Conservation (phyloP, 106 monocot species). For the Dendrobium catenatum region DNA sequence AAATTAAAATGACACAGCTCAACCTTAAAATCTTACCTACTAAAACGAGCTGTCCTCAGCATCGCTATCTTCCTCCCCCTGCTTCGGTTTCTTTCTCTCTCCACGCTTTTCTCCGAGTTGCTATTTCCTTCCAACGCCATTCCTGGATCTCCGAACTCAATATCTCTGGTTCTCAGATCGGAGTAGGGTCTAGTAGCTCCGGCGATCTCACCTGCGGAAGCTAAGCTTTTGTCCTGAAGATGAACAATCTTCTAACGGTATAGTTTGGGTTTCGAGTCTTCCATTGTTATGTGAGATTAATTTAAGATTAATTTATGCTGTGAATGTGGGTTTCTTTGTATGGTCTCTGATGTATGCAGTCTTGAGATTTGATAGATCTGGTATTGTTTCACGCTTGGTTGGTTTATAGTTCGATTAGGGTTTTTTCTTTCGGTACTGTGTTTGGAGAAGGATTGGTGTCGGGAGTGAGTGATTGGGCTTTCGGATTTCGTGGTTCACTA, state of each 20-base stretch:
- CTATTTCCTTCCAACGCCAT: not conserved
- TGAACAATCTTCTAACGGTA: slow-evolving; percentile 14
- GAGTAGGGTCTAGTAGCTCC: not conserved
- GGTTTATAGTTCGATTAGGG: slow-evolving; percentile 1
- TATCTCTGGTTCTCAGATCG: not conserved
- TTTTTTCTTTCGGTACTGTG: not conserved
- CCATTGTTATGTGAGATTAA: not conserved
- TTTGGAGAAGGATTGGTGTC: not conserved
- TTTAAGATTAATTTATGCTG: not conserved
- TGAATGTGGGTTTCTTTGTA: not conserved
- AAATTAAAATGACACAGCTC: too few species aligned
- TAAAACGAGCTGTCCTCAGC: too few species aligned
- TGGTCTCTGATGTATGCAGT: not conserved
- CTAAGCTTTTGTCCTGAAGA: not conserved
- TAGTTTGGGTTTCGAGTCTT: not conserved
- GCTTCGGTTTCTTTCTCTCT: not conserved
- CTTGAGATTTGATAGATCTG: not conserved
- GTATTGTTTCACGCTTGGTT: not conserved
- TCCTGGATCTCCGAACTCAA: not conserved
- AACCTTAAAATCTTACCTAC: too few species aligned
- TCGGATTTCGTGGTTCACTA: not conserved
- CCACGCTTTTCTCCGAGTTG: too few species aligned
- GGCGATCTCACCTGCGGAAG: not conserved
- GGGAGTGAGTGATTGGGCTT: not conserved
- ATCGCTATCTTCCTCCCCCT: too few species aligned